Evolutionary conservation across 495 filamentous ascomycete genomes (phyloP).

Genomic region (Bacidia rubella): DNA sequence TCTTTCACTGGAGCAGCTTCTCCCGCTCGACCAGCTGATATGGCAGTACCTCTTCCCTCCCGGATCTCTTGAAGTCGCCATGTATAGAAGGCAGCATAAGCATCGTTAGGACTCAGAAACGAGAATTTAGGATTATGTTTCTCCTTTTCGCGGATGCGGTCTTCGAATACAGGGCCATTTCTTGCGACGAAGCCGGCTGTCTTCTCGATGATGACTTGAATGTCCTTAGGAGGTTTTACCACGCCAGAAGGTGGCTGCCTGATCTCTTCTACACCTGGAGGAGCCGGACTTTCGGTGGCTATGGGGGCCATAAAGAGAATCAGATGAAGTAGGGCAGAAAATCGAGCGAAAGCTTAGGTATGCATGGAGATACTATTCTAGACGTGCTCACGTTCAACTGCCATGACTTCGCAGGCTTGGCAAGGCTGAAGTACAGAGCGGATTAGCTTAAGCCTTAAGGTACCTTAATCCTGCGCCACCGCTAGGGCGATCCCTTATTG

Average conservation of each 20-base stretch:
- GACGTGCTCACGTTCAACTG: not conserved
- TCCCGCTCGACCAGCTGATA: slow-evolving; percentile 62
- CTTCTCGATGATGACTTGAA: slow-evolving; percentile 77
- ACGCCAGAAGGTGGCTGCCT: slow-evolving; percentile 70
- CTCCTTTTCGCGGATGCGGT: slow-evolving; percentile 78
- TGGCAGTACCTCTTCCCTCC: slow-evolving; percentile 64
- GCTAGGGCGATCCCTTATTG: too few relatives aligned
- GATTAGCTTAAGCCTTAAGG: too few relatives aligned
- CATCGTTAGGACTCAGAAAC: slow-evolving; percentile 68
- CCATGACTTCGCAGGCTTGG: not conserved
- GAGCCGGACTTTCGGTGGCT: slow-evolving; percentile 37
- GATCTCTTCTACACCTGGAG: slow-evolving; percentile 35
- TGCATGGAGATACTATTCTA: not conserved
- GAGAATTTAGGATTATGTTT: slow-evolving; percentile 79
- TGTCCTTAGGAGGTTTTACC: slow-evolving; percentile 73
- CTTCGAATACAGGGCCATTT: slow-evolving; percentile 73
- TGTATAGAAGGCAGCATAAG: slow-evolving; percentile 76
- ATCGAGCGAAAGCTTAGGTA: not conserved
- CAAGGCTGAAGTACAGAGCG: slow-evolving; percentile 25
- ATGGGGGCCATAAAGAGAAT: slow-evolving; percentile 45
- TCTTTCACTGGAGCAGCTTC: slow-evolving; percentile 44
- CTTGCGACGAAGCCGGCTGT: slow-evolving; percentile 88
- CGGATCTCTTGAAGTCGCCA: slow-evolving; percentile 82
- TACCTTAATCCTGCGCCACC: too few relatives aligned
- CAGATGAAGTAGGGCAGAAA: slow-evolving; percentile 9